Percentiles rank a stretch among this genome's conserved stretches.
These are phyloP conservation scores for Borovskyia barvae DNA, from an alignment of 208 protist genomes.

Conservation along the genomic window DNA sequence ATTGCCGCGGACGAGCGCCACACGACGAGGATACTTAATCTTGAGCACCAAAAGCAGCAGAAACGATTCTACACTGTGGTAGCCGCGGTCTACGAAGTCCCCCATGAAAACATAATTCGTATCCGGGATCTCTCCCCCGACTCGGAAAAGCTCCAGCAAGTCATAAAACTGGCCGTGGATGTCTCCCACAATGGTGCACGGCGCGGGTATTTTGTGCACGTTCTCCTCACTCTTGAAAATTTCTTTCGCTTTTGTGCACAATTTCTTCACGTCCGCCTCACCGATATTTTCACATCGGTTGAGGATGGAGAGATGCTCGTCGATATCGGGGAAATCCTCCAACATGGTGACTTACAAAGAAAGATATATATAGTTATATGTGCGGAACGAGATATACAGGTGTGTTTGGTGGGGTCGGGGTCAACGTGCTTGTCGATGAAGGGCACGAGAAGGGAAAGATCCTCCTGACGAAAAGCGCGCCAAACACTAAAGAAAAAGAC, in stretches of 20 bases:
- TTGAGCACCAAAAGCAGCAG: conserved; percentile 97
- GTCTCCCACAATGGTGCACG: conserved; percentile 93
- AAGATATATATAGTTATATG: conserved; percentile 9
- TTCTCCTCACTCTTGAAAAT: conserved; percentile 90
- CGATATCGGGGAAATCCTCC: conserved; percentile 81
- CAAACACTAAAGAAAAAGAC: conserved; percentile 6
- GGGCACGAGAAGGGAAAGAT: not conserved
- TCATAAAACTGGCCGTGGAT: conserved; percentile 98
- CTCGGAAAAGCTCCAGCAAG: conserved; percentile 96
- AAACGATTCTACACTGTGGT: conserved; percentile 98
- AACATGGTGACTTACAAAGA: conserved; percentile 19
- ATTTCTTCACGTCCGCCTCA: conserved; percentile 90
- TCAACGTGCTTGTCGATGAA: not conserved
- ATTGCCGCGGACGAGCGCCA: conserved; percentile 96
- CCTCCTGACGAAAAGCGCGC: conserved; percentile 7
- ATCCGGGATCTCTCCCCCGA: conserved; percentile 95
- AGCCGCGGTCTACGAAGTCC: conserved; percentile 99
- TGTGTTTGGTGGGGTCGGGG: too few species aligned
- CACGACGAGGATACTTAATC: conserved; percentile 94
- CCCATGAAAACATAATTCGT: conserved; percentile 98
- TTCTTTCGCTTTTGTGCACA: conserved; percentile 80
- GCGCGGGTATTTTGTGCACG: conserved; percentile 88
- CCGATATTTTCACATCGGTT: conserved; percentile 93
- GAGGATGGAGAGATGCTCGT: conserved; percentile 96
- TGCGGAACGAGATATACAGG: too few species aligned